Conservation (phyloP, 192 early-diverging fungal genomes). For the Coemansia sp. region DNA sequence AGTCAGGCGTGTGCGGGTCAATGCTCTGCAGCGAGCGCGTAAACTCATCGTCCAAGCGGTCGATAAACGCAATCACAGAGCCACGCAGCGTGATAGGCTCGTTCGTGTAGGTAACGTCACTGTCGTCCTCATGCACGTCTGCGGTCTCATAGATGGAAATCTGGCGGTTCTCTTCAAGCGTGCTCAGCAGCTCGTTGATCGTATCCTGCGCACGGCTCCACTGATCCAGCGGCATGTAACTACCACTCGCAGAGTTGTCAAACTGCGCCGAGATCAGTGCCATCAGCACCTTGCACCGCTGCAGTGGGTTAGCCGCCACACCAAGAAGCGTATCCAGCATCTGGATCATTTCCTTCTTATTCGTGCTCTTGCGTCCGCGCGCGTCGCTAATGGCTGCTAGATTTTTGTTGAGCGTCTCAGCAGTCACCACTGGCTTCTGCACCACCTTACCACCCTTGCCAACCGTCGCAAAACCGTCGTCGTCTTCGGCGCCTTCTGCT, state of each 20-base stretch:
- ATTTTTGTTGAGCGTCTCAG: conserved; percentile 79
- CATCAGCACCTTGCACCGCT: conserved; percentile 81
- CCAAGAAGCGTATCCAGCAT: conserved; percentile 65
- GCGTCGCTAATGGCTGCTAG: conserved; percentile 74
- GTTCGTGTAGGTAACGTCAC: conserved; percentile 58
- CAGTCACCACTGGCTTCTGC: conserved; percentile 59
- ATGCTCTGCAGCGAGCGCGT: conserved; percentile 91
- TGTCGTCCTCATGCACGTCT: conserved; percentile 35
- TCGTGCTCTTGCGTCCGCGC: conserved; percentile 94
- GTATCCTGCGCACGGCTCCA: conserved; percentile 78
- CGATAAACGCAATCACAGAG: conserved; percentile 81
- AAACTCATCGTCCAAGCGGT: conserved; percentile 97
- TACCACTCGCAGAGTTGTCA: conserved; percentile 67
- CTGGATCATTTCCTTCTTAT: conserved; percentile 74
- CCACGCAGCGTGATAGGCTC: conserved; percentile 72
- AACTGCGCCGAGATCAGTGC: conserved; percentile 86
- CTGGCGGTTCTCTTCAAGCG: conserved; percentile 73
- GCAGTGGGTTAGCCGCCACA: conserved; percentile 67
- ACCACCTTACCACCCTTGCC: conserved; percentile 68
- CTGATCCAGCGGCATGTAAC: conserved; percentile 71
- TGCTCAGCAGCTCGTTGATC: conserved; percentile 73
- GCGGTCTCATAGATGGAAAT: conserved; percentile 70
- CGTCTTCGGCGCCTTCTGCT: conserved; percentile 46
- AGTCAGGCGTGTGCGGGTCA: conserved; percentile 96
- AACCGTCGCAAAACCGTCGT: conserved; percentile 69